Percentiles rank a stretch among this genome's conserved stretches.
phyloP scores from a whole-genome alignment of 495 filamentous ascomycete genomes.

The Penicillium desertorum region DNA sequence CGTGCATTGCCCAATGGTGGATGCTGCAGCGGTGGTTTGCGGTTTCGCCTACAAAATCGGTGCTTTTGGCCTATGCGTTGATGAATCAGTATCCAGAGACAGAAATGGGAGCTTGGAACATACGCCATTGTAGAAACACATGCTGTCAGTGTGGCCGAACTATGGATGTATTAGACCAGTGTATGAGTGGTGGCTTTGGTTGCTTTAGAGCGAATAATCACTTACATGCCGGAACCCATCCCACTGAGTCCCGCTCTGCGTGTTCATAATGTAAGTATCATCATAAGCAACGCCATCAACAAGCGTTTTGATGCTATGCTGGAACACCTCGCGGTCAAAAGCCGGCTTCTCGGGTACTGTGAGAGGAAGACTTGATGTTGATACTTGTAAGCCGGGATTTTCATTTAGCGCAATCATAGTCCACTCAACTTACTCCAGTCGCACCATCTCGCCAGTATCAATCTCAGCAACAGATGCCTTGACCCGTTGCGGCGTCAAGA shows the following conservation, averaged over 20 bases:
- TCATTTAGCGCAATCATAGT: background rate
- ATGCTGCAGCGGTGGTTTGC: conserved; percentile 52
- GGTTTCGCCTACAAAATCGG: conserved; percentile 47
- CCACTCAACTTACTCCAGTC: conserved; percentile 39
- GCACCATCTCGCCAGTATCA: conserved; percentile 52
- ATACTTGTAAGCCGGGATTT: conserved; percentile 4
- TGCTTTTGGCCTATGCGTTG: conserved; percentile 34
- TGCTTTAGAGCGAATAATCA: background rate
- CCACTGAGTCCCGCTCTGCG: conserved; percentile 73
- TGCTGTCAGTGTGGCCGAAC: conserved; percentile 44
- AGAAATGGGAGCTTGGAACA: background rate
- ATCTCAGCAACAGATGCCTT: conserved; percentile 52
- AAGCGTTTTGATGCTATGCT: conserved; percentile 52
- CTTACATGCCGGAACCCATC: conserved; percentile 66
- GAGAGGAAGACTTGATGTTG: conserved; percentile 50
- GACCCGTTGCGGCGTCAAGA: conserved; percentile 56
- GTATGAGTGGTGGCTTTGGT: background rate
- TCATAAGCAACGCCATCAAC: conserved; percentile 49
- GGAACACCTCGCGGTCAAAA: conserved; percentile 52
- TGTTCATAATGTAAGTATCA: conserved; percentile 67
- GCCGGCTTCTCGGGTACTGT: conserved; percentile 50
- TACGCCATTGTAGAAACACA: conserved; percentile 54
- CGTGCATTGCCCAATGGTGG: conserved; percentile 45
- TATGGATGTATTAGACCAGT: conserved; percentile 12
- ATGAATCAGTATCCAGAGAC: conserved; percentile 2